phyloP scores from a whole-genome alignment of 2,329 filamentous ascomycete genomes.

The Microthyrium microscopicum region DNA sequence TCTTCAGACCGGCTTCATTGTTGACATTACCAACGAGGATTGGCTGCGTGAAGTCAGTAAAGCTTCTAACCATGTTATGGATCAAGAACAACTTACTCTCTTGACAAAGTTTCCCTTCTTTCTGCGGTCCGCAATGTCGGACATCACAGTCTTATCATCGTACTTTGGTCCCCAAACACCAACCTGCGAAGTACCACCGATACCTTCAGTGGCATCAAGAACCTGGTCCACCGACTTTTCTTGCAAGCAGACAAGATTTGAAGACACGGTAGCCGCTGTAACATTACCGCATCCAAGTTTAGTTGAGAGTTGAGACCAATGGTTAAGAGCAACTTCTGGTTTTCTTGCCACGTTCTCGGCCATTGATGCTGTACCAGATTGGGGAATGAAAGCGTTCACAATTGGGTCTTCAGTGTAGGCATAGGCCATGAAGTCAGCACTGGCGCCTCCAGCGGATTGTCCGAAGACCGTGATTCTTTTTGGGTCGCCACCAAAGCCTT shows the following conservation, averaged over 20 bases:
- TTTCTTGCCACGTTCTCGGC: background rate
- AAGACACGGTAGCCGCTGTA: background rate
- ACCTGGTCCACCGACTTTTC: slow-evolving; percentile 8
- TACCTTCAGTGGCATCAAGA: slow-evolving; percentile 3
- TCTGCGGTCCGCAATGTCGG: background rate
- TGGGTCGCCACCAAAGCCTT: slow-evolving; percentile 32
- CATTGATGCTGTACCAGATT: slow-evolving; percentile 15
- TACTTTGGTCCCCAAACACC: background rate
- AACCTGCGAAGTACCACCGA: background rate
- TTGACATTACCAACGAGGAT: slow-evolving; percentile 12
- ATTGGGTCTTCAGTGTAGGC: slow-evolving; percentile 15
- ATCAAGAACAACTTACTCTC: background rate
- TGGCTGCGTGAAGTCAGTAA: background rate
- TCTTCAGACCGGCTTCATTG: slow-evolving; percentile 2
- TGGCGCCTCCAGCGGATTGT: slow-evolving; percentile 33
- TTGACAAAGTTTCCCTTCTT: slow-evolving; percentile 1
- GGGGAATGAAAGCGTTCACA: slow-evolving; percentile 12
- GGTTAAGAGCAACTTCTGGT: too few species aligned
- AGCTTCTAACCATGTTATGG: background rate
- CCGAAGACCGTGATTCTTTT: slow-evolving; percentile 35
- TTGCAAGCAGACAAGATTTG: background rate
- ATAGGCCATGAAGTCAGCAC: slow-evolving; percentile 16
- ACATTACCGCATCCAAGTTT: slow-evolving; percentile 2
- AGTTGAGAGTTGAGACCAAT: background rate
- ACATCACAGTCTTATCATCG: slow-evolving; percentile 2